Evolutionary conservation across 2,329 filamentous ascomycete species (phyloP), one percentile per base, ranked within the genome.

Genomic region (Aspergillus hortae): DNA sequence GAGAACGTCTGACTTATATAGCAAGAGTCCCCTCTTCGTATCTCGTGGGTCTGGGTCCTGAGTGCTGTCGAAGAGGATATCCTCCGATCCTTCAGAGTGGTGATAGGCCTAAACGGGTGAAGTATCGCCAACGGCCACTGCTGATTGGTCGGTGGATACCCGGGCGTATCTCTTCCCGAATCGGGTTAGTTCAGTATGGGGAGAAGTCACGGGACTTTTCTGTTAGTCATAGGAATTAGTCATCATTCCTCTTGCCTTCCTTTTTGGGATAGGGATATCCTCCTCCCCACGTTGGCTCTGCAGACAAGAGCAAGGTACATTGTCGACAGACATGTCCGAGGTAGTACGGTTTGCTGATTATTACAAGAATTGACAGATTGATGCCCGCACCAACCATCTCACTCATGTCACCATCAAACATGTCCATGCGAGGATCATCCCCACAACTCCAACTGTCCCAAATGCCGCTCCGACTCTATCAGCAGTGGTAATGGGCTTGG

Each of bases 101-200:
- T 35, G 43, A 45, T 45, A 33, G 43, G 30, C 43, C 17, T 32
- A 7, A 14, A 17, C 27, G 21, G n/a, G n/a, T 19, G 15, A n/a
- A 46, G 44, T 27, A 32, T 15, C 14, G 11, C 15, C 6, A 17
- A 9, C 7, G 9, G 12, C 14, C 6, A 2, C 23, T 10, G 5
- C 27, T 52, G 27, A 55, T 58, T 58, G 55, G 56, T 4, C 12
- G 5, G 14, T 14, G 23, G n/a, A 41, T 44, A 30, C 46, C 44
- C 32, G 42, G 45, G 57, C 55, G 57, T 53, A 59, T 57, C 47
- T 57, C 36, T 27, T 56, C 17, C 57, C 23, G 2, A 2, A 53
- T 4, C 1, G 0, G 49, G 57, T 12, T 46, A 46, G n/a, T 27
- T 27, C n/a, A 23, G 35, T n/a, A 7, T 38, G 15, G 35, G 14